Conservation (phyloP, 2,329 filamentous ascomycete species). For the Alternaria atra region DNA sequence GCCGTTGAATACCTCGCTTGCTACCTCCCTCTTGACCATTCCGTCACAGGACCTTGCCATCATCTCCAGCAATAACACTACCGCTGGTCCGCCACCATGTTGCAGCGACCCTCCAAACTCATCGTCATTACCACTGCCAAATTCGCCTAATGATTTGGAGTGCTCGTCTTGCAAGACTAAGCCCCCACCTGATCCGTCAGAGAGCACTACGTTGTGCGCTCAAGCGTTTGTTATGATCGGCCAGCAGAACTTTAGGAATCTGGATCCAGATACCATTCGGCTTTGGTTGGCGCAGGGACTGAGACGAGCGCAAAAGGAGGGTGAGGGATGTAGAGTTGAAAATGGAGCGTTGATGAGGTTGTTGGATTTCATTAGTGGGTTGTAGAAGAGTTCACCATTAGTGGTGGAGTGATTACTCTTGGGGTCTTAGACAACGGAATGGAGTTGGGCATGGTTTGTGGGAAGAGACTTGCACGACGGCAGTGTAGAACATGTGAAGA, state of each 20-base stretch:
- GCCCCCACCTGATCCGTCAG: constrained; percentile 36
- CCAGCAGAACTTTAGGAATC: constrained; percentile 46
- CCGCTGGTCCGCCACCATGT: constrained; percentile 35
- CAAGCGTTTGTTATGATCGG: constrained; percentile 47
- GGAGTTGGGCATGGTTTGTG: too few relatives aligned
- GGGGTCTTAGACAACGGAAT: too few relatives aligned
- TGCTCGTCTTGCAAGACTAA: constrained; percentile 40
- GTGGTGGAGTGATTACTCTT: too few relatives aligned
- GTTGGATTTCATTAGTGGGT: constrained; percentile 49
- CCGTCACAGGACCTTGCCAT: not conserved
- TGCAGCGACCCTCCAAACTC: constrained; percentile 26
- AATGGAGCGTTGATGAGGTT: constrained; percentile 45
- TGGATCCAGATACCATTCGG: constrained; percentile 43
- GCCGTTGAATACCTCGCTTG: not conserved
- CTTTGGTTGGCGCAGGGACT: constrained; percentile 45
- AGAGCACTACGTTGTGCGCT: constrained; percentile 47
- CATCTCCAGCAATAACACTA: not conserved
- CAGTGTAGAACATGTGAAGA: too few relatives aligned
- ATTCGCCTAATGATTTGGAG: constrained; percentile 26
- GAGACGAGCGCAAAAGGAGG: constrained; percentile 35
- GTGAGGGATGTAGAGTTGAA: constrained; percentile 49
- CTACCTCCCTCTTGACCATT: not conserved
- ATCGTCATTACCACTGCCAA: not conserved
- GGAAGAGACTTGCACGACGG: too few relatives aligned
- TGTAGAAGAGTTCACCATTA: not conserved